phyloP scores from a whole-genome alignment of 1,139 yeast species.

The Yamadazyma spencermartinsiae region DNA sequence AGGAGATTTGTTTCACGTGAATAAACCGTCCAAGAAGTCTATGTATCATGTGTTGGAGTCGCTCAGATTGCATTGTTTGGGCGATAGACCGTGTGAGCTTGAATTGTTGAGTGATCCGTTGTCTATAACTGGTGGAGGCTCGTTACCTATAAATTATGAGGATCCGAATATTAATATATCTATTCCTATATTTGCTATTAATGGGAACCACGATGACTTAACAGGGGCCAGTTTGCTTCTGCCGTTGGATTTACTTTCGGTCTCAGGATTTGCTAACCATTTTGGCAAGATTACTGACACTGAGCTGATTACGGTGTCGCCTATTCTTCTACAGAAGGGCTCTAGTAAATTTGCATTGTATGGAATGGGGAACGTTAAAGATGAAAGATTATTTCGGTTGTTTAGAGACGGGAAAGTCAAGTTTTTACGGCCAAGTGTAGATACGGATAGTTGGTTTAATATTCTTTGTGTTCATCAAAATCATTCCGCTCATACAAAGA shows the following conservation, averaged over 20 bases:
- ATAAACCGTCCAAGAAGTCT: slow-evolving; percentile 85
- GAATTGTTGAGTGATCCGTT: slow-evolving; percentile 82
- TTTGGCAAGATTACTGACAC: slow-evolving; percentile 82
- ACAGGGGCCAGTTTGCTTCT: slow-evolving; percentile 86
- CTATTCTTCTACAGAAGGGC: slow-evolving; percentile 82
- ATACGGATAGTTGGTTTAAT: slow-evolving; percentile 74
- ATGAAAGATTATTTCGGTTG: slow-evolving; percentile 81
- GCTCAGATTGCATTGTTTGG: slow-evolving; percentile 72
- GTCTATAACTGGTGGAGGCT: slow-evolving; percentile 50
- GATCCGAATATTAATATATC: slow-evolving; percentile 88
- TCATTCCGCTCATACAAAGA: slow-evolving; percentile 74
- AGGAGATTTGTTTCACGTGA: slow-evolving; percentile 90
- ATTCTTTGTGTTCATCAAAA: slow-evolving; percentile 92
- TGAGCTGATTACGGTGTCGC: slow-evolving; percentile 74
- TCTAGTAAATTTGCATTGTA: slow-evolving; percentile 78
- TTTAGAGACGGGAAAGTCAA: slow-evolving; percentile 79
- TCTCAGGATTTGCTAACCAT: slow-evolving; percentile 82
- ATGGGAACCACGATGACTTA: slow-evolving; percentile 97
- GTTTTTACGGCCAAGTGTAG: slow-evolving; percentile 68
- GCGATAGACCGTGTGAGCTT: slow-evolving; percentile 85
- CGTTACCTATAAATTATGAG: slow-evolving; percentile 77
- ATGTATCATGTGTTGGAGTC: slow-evolving; percentile 80
- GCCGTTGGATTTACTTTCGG: slow-evolving; percentile 83
- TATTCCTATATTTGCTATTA: slow-evolving; percentile 90
- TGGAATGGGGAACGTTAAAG: slow-evolving; percentile 87